A percentile compares a stretch with the other conserved stretches of the same genome.
These are phyloP conservation scores for Leishmania turanica DNA, from an alignment of 208 protist genomes.

Conservation along the genomic window DNA sequence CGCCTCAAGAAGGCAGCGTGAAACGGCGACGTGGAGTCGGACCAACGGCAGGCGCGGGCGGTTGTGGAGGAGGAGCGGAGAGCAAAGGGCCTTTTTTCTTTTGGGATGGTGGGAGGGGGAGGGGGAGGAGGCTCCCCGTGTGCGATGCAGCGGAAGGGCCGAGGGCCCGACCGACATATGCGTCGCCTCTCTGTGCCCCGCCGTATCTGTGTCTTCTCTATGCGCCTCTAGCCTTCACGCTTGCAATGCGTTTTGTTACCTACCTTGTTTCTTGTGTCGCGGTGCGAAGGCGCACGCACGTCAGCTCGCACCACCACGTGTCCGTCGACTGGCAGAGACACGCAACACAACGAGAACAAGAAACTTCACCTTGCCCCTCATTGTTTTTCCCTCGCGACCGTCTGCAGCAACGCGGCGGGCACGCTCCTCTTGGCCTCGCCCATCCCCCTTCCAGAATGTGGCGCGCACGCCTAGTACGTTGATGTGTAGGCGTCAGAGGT, in stretches of 20 bases:
- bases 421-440: background rate
- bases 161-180: background rate
- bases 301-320: background rate
- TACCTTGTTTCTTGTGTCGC: background rate
- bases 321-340: background rate
- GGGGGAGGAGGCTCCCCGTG: background rate
- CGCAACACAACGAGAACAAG: background rate
- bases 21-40: background rate
- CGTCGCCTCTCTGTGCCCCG: background rate
- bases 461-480: background rate
- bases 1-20: slow-evolving; percentile 11
- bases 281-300: background rate
- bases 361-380: background rate
- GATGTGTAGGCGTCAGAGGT: background rate
- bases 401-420: background rate
- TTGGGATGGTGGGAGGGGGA: background rate
- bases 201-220: background rate
- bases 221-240: background rate
- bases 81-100: background rate
- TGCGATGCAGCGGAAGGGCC: background rate
- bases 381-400: background rate
- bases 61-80: background rate
- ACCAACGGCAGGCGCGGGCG: background rate
- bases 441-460: background rate
- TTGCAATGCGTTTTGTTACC: background rate